Base-by-base conservation (phyloP, 108 stramenopile species). In the Seminavis robusta region DNA sequence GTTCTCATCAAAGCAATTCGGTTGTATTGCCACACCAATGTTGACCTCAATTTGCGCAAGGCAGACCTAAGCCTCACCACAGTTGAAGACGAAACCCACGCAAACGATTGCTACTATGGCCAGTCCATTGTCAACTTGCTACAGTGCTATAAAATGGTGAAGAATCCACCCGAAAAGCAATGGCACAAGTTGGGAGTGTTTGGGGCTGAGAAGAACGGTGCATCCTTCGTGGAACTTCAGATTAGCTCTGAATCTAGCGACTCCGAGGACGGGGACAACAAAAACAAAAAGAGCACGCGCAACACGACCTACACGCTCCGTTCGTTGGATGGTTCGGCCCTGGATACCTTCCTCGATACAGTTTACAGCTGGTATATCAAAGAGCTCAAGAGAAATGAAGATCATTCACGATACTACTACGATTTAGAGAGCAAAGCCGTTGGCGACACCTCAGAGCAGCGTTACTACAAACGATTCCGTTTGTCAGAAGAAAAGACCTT, bases 401-500 rank as follows among this genome's bases (percentile, higher is more conserved):
- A 70, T 26, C 49, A 74, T 38, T 60, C 78, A 16, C 49, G 78
- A 21, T 74, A 80, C 59, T 59, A 59, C 10, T 74, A 80, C 32
- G 68, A 81, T 46, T 57, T 81, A 33, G n/a, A n/a, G n/a, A n/a
- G n/a, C n/a, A n/a, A n/a, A n/a, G n/a, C n/a, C n/a, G n/a, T n/a
- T n/a, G n/a, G n/a, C n/a, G n/a, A n/a, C n/a, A n/a, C 41, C 41
- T 30, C 29, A 44, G 19, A 42, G 63, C 13, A 42, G 34, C 17
- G 16, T 17, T 28, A 33, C 37, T 84, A 79, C 77, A 81, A 70
- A 45, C 52, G 86, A 2, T 92, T 86, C 74, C 59, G 63, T 19
- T 67, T 92, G 11, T 69, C 61, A 28, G 80, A 87, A 11, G 69
- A 74, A 25, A 92, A 92, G 76, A 80, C 80, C 20, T 92, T 92